Evolutionary conservation across 2,329 filamentous ascomycete genomes (phyloP), one percentile per base, ranked within the genome.

Genomic region (Penicillium glabrum): DNA sequence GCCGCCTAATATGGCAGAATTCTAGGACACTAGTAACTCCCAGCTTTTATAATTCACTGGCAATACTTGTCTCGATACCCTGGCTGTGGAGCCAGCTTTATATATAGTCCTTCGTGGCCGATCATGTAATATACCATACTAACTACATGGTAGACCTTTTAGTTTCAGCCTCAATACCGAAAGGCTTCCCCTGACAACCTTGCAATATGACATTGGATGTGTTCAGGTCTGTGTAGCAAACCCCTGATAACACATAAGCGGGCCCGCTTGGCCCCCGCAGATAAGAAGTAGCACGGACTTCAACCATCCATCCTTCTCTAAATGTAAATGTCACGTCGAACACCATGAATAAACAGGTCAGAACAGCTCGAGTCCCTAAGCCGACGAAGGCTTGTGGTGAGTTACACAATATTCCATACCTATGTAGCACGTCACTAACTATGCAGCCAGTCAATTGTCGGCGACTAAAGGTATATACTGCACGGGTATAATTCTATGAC

Each of bases 381-480:
- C 68, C 68, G 37, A 71, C 67, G n/a, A 71, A 71, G 55, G 67
- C 68, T 33, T 70, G 68, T 58, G 65, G 68, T 69, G 47, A 62
- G 68, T 65, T 39, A 44, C 33, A 16, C 16, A 27, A 29, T 8
- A 29, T 16, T 26, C 31, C 19, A 19, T 26, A 8, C 26, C 14
- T n/a, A 24, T 43, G 43, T 26, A 26, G 24, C 26, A 19, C 35
- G 23, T 43, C 29, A 35, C 58, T 66, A 56, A 65, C 46, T 14
- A 13, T 37, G 13, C 23, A 16, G 23, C n/a, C 29, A 70, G 68
- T 70, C 57, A 69, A 70, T 57, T 71, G 68, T 49, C 65, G 67
- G 49, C 63, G 68, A 59, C 56, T 70, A 26, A 70, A 70, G 68
- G 67, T 61, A 62, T 57, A 51, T 8, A 8, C 16, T 11, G 27